phyloP scores from a whole-genome alignment of 495 filamentous ascomycete genomes.

The Chaetomidium leptoderma region DNA sequence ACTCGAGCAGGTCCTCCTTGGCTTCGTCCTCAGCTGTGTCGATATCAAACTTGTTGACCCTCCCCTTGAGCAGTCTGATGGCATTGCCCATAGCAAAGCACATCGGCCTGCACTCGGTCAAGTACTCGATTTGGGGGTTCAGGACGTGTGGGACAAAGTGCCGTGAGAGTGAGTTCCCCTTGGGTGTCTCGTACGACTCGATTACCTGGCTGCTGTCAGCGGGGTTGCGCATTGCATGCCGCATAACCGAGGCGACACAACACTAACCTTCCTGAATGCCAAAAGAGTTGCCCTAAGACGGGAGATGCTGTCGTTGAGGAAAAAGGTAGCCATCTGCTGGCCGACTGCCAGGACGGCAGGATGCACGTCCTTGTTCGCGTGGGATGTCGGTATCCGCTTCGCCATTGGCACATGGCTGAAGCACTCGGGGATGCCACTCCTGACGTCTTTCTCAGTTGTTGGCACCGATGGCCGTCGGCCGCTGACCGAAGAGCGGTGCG shows the following conservation, averaged over 20 bases:
- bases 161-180: constrained; percentile 73
- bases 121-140: constrained; percentile 90
- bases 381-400: constrained; percentile 65
- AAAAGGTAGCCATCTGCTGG: constrained; percentile 84
- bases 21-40: constrained; percentile 71
- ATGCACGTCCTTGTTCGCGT: constrained; percentile 83
- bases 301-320: constrained; percentile 83
- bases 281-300: constrained; percentile 81
- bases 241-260: too few species aligned
- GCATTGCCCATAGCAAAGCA: constrained; percentile 93
- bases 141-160: constrained; percentile 89
- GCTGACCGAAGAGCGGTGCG: constrained; percentile 35
- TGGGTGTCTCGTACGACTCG: constrained; percentile 82
- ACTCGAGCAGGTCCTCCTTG: constrained; percentile 67
- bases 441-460: constrained; percentile 40
- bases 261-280: constrained; percentile 78
- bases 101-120: constrained; percentile 86
- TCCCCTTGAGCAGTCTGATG: constrained; percentile 86
- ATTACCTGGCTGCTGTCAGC: constrained; percentile 60
- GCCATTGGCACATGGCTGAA: constrained; percentile 84
- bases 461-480: constrained; percentile 43
- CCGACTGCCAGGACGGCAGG: constrained; percentile 80
- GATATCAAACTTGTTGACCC: constrained; percentile 81
- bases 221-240: background rate
- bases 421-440: constrained; percentile 57